Evolutionary conservation across 1,284 basidiomycete species (phyloP), one percentile per base, ranked within the genome.

Genomic region (Tylopilus sp.): DNA sequence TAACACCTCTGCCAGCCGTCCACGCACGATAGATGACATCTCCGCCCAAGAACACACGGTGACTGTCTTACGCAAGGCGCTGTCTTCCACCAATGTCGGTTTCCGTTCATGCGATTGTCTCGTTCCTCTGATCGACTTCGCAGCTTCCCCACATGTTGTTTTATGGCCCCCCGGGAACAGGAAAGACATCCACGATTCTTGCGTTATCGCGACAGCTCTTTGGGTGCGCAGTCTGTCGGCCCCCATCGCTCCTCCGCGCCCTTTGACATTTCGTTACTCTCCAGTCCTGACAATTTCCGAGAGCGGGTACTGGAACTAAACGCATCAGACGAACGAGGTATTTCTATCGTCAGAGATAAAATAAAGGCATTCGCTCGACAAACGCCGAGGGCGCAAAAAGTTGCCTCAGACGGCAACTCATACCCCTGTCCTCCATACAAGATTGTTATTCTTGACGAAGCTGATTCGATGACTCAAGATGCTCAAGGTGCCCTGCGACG

Each of bases 391-490:
- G 90, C 91, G 26, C 85, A 88, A 64, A 73, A 80, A 9, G 78
- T 82, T 17, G 76, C 86, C 14, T 88, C 89, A 0, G 92, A 94
- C 62, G 91, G 90, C 20, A 89, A 88, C 64, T 79, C 76, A 49
- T 98, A 97, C 67, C 95, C 96, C 25, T 98, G 92, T 67, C 97
- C 97, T 29, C 96, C 97, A 0, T 99, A 94, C 79, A 99, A 99
- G 73, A 97, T 99, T 63, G 90, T 99, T 69, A 98, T 99, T 58
- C 83, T 99, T 19, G 97, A 99, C 67, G 97, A 99, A 75, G 97
- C 97, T 35, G 97, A 99, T 70, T 96, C 93, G 14, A 99, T 99
- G 96, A 99, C 96, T 8, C 97, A 99, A 73, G 96, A 99, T 69
- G 96, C 96, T 2, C 96, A 99, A 73, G 94, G 89, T 43, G 96